Base-by-base conservation (phyloP, 1,284 basidiomycete genomes). In the Sanghuangporus weigelae region DNA sequence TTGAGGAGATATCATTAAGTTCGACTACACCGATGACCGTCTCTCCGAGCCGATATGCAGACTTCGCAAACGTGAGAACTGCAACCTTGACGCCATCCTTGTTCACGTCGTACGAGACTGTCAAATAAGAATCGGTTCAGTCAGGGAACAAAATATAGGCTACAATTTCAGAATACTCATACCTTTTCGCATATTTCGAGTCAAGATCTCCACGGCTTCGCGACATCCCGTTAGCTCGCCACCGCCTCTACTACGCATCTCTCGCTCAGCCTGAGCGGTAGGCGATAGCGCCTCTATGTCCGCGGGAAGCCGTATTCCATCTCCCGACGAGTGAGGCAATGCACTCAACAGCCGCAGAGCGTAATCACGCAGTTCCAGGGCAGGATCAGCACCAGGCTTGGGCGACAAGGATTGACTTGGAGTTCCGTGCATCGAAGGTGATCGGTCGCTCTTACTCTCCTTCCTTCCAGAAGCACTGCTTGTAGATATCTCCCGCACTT, bases 81-180 rank as follows among this genome's bases (percentile, higher is more conserved):
- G 95, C 94, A 59, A 96, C 93, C 50, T 87, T 85, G 57, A 90
- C 83, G 0, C 91, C 93, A 56, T 95, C 92, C 77, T 96, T 95
- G 71, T 87, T 90, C 65, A 97, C 93, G 75, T 97, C 95, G 75
- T 93, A 96, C 0, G 93, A 95, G 39, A 89, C 93, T 95, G 67
- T n/a, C 26, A 16, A 31, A 31, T 31, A 31, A 31, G 26, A 31
- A 31, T 31, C 26, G 26, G 26, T 31, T 3, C 26, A 31, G 26
- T 31, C 26, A 5, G 35, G 48, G 56, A 21, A 58, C 21, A 65
- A n/a, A 39, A n/a, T 50, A 63, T 31, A 51, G 7, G 53, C 12
- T 54, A 55, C 23, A 21, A 59, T 55, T 38, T 51, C 58, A 64
- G 64, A 26, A 68, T 31, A 35, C 36, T 31, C 55, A 19, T n/a